Evolutionary conservation across 2,329 filamentous ascomycete genomes (phyloP), one percentile per base, ranked within the genome.

Genomic region (Cadophora gregata): DNA sequence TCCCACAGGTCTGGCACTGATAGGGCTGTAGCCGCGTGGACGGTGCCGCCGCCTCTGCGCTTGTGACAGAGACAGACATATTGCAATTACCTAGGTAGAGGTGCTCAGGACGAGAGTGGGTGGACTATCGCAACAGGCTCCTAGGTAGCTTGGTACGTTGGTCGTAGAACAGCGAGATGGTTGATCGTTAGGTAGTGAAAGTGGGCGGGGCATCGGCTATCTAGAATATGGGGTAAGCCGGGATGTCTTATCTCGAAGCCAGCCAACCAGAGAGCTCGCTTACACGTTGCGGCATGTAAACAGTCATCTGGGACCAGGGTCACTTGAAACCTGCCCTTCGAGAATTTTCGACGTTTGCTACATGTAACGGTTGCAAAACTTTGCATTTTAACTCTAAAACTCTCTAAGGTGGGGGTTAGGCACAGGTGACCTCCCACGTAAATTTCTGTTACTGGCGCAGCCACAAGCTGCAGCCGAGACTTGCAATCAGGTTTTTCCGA

Each of bases 1-100:
- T 76, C 53, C 74, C 75, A 65, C 80, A 81, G 61, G 81, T 63
- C 31, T 71, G 67, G 69, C 79, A 81, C 70, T 81, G 76, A 62
- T 80, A 81, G 10, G 80, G 79, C 67, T 81, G 80, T 48, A 31
- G 62, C 27, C 25, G 55, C 51, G 36, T 42, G 12, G 48, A 36
- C n/a, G 61, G 48, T 45, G 61, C 31, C 21, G 16, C 61, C 47
- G 48, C 29, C 31, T 45, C 61, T 25, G 48, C 29, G 48, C 51
- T 63, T 29, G 50, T 29, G 25, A 63, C 36, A 56, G 61, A 42
- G 61, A 55, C 61, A 63, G 61, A 63, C 61, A 63, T 63, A 27
- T 36, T 6, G 61, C 31, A 55, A 5, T 53, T 29, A n/a, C n/a
- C n/a, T n/a, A n/a, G n/a, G n/a, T n/a, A 21, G 42, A 47, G 42